Evolutionary conservation across 140 eudicot genomes (phyloP).

Genomic region (Oenanthe javanica): DNA sequence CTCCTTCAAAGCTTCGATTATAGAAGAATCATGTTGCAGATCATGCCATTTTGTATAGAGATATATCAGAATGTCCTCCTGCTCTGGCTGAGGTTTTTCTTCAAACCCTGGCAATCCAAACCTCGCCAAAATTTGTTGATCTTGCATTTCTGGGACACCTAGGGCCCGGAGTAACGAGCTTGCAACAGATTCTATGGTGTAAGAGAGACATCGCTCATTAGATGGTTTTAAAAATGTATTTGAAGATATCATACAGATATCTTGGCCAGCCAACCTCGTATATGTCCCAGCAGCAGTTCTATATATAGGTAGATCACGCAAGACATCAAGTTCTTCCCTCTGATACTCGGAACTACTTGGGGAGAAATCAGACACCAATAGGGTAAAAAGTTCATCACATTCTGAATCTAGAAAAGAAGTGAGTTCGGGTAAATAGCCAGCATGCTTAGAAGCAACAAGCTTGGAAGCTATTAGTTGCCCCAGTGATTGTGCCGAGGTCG

Average conservation of each 20-base stretch:
- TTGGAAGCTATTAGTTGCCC: conserved; percentile 74
- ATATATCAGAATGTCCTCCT: conserved; percentile 74
- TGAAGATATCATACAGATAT: conserved; percentile 63
- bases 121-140: conserved; percentile 66
- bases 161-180: conserved; percentile 66
- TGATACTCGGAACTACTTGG: conserved; percentile 52
- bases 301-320: conserved; percentile 78
- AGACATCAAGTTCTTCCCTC: conserved; percentile 71
- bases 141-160: conserved; percentile 76
- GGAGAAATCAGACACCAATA: conserved; percentile 75
- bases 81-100: conserved; percentile 66
- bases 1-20: conserved; percentile 68
- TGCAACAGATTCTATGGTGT: conserved; percentile 45
- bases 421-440: conserved; percentile 81
- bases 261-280: conserved; percentile 45
- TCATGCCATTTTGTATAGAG: conserved; percentile 79
- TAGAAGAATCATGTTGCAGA: conserved; percentile 64
- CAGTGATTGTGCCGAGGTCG: conserved; percentile 48
- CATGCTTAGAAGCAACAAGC: conserved; percentile 75
- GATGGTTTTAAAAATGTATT: conserved; percentile 73
- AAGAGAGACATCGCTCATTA: conserved; percentile 67
- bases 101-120: conserved; percentile 88
- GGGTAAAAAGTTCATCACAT: conserved; percentile 53
- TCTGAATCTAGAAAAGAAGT: conserved; percentile 56
- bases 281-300: conserved; percentile 71